A percentile compares a stretch with the other conserved stretches of the same genome.
Evolutionary conservation across 2,329 filamentous ascomycete genomes (phyloP).

Genomic region (Ascochyta koolunga): DNA sequence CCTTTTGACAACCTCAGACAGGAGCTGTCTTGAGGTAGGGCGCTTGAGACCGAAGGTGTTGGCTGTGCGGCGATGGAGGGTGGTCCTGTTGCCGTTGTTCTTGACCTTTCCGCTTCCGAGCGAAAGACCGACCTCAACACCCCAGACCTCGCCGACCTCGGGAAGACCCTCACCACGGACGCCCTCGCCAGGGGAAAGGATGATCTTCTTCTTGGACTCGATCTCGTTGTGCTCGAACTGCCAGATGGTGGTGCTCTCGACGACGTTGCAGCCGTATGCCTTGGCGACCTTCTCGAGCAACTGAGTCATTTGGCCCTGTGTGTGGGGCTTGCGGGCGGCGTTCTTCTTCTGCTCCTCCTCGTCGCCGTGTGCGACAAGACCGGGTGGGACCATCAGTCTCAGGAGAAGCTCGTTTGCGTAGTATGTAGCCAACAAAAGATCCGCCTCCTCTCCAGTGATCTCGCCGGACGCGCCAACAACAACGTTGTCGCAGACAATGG

Average conservation of each 20-base stretch:
- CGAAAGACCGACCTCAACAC: conserved; percentile 93
- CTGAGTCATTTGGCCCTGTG: conserved; percentile 83
- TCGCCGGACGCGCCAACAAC: conserved; percentile 71
- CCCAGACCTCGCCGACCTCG: conserved; percentile 94
- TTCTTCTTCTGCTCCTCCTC: conserved; percentile 96
- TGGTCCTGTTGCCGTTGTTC: conserved; percentile 81
- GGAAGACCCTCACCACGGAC: conserved; percentile 89
- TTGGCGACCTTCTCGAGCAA: conserved; percentile 91
- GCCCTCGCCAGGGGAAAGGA: conserved; percentile 83
- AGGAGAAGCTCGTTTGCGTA: conserved; percentile 96
- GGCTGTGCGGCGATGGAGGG: conserved; percentile 88
- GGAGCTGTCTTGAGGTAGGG: conserved; percentile 86
- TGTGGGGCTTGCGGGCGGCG: conserved; percentile 77
- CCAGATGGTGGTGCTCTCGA: conserved; percentile 99
- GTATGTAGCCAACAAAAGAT: conserved; percentile 88
- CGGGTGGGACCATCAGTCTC: conserved; percentile 89
- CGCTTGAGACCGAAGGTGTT: conserved; percentile 94
- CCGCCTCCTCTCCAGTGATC: conserved; percentile 78
- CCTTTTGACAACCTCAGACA: conserved; percentile 95
- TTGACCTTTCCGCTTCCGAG: conserved; percentile 94
- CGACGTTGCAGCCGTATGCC: conserved; percentile 86
- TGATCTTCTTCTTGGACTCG: conserved; percentile 97
- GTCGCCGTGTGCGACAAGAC: conserved; percentile 77
- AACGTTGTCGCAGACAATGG: conserved; percentile 94
- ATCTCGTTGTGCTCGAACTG: conserved; percentile 97